Percentiles rank a stretch among this genome's conserved stretches.
Conservation (phyloP, 768 basidiomycete genomes). For the Bullera alba region DNA sequence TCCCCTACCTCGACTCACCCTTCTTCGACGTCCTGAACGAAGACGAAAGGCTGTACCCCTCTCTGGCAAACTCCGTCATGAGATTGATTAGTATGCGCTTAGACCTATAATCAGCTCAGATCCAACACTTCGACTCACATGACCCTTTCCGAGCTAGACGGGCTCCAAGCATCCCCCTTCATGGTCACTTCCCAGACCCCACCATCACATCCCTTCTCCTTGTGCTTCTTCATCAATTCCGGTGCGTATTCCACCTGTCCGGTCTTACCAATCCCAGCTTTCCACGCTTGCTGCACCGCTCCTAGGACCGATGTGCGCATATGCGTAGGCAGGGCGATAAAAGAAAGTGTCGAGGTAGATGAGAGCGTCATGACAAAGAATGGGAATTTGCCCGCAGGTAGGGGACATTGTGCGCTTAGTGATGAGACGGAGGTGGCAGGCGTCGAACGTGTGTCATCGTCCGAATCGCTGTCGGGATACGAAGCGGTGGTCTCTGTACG, state of each 20-base stretch:
- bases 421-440: constrained; percentile 34
- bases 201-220: constrained; percentile 32
- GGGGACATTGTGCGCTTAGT: constrained; percentile 25
- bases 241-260: constrained; percentile 30
- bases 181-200: constrained; percentile 37
- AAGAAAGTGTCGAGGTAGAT: constrained; percentile 28
- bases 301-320: constrained; percentile 25
- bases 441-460: constrained; percentile 13
- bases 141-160: constrained; percentile 29
- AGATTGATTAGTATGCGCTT: constrained; percentile 34
- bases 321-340: constrained; percentile 32
- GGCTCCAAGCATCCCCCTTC: constrained; percentile 33
- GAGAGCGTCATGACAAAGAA: constrained; percentile 34
- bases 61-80: constrained; percentile 33
- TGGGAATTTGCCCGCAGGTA: constrained; percentile 26
- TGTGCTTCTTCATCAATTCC: constrained; percentile 30
- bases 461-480: too few species aligned
- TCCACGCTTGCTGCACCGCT: constrained; percentile 27
- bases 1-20: constrained; percentile 11
- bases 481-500: too few species aligned
- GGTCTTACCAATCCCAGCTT: constrained; percentile 20
- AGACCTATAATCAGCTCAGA: constrained; percentile 33
- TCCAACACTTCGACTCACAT: constrained; percentile 27
- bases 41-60: constrained; percentile 28
- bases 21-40: constrained; percentile 36